Conservation (phyloP, 768 basidiomycete genomes). For the Kwoniella botswanensis region DNA sequence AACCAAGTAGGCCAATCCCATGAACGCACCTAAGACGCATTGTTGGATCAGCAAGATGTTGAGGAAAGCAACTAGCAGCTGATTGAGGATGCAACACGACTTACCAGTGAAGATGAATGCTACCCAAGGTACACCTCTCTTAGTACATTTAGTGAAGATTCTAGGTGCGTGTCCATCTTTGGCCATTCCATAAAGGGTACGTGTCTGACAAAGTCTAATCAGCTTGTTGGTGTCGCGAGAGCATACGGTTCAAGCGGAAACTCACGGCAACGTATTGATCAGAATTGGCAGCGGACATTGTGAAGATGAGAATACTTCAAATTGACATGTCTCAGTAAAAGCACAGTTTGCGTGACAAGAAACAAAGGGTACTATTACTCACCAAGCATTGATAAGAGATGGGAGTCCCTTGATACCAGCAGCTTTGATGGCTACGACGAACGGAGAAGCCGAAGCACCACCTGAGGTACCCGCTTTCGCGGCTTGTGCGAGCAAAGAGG, state of each 20-base stretch:
- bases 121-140: constrained; percentile 63
- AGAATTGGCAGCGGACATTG: constrained; percentile 52
- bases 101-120: constrained; percentile 42
- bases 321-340: no score
- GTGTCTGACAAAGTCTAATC: background rate
- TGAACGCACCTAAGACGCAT: constrained; percentile 25
- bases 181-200: constrained; percentile 60
- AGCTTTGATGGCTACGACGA: constrained; percentile 51
- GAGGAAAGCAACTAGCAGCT: no score
- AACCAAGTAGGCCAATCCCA: constrained; percentile 70
- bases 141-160: constrained; percentile 63
- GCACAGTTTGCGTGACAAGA: constrained; percentile 53
- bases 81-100: background rate
- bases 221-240: background rate
- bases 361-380: background rate
- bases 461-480: background rate
- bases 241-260: background rate
- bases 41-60: background rate
- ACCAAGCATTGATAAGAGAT: constrained; percentile 54
- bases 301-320: no score
- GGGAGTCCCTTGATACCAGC: constrained; percentile 56
- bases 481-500: constrained; percentile 1
- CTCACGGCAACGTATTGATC: constrained; percentile 51
- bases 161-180: constrained; percentile 60
- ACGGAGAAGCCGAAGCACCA: constrained; percentile 43